These are phyloP conservation scores for Rhododendron griersonianum DNA, from an alignment of 148 eudicot genomes.

Conservation along the genomic window DNA sequence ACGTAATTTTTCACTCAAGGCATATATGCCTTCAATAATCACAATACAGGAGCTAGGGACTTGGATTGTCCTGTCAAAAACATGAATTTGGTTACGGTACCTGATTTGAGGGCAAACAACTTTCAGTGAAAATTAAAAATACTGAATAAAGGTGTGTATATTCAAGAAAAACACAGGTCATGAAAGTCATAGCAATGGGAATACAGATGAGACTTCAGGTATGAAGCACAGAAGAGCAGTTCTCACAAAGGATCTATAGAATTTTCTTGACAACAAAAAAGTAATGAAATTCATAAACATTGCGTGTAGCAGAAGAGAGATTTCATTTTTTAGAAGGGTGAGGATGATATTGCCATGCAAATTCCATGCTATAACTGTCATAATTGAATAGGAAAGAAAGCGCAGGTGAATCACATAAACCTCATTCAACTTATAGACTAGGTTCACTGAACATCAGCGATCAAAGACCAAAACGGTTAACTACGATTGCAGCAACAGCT, in stretches of 20 bases:
- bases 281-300: not conserved
- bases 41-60: slow-evolving; percentile 84
- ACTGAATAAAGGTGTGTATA: not conserved
- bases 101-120: not conserved
- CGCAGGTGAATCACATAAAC: not conserved
- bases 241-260: not conserved
- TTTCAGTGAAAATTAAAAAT: not conserved
- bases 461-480: not conserved
- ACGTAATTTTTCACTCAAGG: slow-evolving; percentile 83
- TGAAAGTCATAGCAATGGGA: not conserved
- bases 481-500: not conserved
- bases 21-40: slow-evolving; percentile 93
- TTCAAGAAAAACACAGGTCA: not conserved
- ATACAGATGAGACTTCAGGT: not conserved
- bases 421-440: not conserved
- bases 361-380: not conserved
- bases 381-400: not conserved
- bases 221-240: not conserved
- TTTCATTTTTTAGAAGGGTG: not conserved
- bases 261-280: not conserved
- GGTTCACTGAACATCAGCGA: not conserved
- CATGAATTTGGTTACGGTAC: not conserved
- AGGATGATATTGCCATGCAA: not conserved
- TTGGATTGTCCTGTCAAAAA: slow-evolving; percentile 68
- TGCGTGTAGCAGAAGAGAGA: not conserved